Percentiles rank a stretch among this genome's conserved stretches.
Conservation (phyloP, 2,329 filamentous ascomycete species). For the Pestalotiopsis sp. region DNA sequence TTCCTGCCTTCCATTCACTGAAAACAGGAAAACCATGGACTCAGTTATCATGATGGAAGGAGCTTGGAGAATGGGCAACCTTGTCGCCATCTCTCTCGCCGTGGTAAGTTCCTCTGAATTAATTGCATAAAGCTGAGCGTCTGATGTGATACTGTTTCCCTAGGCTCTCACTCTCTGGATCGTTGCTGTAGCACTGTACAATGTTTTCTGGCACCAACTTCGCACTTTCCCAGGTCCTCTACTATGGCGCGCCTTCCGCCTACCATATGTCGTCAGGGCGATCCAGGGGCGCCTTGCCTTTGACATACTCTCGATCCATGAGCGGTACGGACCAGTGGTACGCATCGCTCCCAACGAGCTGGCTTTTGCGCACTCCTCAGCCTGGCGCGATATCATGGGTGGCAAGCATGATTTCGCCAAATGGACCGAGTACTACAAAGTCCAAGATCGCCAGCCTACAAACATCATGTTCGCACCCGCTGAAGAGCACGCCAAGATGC, state of each 20-base stretch:
- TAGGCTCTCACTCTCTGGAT: background rate
- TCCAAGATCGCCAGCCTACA: background rate
- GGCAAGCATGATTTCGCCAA: constrained; percentile 9
- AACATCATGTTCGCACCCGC: constrained; percentile 9
- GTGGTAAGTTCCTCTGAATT: background rate
- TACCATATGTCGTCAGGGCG: background rate
- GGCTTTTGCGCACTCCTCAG: constrained; percentile 28
- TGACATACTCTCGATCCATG: constrained; percentile 29
- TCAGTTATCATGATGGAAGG: background rate
- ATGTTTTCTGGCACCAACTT: constrained; percentile 8
- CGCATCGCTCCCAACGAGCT: constrained; percentile 33
- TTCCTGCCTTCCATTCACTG: background rate
- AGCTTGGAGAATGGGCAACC: background rate
- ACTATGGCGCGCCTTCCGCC: background rate
- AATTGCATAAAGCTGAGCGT: background rate
- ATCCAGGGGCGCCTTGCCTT: constrained; percentile 8
- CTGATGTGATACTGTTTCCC: background rate
- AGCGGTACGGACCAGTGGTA: constrained; percentile 30
- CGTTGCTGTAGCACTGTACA: constrained; percentile 3
- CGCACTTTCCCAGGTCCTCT: constrained; percentile 8
- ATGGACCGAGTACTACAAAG: constrained; percentile 4
- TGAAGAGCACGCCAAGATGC: constrained; percentile 6
- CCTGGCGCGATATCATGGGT: constrained; percentile 28
- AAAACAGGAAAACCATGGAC: background rate
- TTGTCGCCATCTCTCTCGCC: background rate